These are phyloP conservation scores for Neurospora sp. DNA, from an alignment of 495 filamentous ascomycete species.

Conservation along the genomic window DNA sequence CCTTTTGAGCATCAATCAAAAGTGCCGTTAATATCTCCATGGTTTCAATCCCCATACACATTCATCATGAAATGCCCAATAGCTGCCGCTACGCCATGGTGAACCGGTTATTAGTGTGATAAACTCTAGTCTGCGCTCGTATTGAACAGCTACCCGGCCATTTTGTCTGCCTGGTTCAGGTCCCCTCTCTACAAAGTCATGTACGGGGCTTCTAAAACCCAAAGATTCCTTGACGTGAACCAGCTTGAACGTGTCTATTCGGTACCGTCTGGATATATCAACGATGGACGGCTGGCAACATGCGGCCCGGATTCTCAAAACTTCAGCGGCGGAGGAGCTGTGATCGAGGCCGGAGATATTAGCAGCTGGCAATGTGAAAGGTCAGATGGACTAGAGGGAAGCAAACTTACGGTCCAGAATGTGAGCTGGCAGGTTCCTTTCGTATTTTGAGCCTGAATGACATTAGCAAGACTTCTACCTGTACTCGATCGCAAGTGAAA, in stretches of 20 bases:
- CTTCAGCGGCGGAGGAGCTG: conserved; percentile 37
- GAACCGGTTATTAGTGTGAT: neutral
- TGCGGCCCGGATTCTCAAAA: conserved; percentile 22
- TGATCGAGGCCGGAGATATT: conserved; percentile 4
- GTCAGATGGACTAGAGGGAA: neutral
- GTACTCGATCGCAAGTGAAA: neutral
- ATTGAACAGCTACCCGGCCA: neutral
- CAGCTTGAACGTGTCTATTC: neutral
- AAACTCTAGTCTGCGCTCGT: neutral
- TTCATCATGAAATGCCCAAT: neutral
- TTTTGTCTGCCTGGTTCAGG: neutral
- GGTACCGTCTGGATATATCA: neutral
- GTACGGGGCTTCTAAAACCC: neutral
- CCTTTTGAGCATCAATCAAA: conserved; percentile 23
- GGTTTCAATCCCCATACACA: neutral
- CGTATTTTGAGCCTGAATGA: conserved; percentile 78
- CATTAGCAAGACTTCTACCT: conserved; percentile 17
- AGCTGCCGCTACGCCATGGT: neutral
- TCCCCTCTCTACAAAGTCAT: neutral
- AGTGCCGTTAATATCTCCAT: neutral
- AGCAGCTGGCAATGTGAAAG: neutral
- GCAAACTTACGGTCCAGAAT: conserved; percentile 64
- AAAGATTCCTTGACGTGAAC: neutral
- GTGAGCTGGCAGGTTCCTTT: conserved; percentile 78
- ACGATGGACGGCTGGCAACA: neutral